Conservation (phyloP, 2,329 filamentous ascomycete genomes). For the Penicillium capsulatum region DNA sequence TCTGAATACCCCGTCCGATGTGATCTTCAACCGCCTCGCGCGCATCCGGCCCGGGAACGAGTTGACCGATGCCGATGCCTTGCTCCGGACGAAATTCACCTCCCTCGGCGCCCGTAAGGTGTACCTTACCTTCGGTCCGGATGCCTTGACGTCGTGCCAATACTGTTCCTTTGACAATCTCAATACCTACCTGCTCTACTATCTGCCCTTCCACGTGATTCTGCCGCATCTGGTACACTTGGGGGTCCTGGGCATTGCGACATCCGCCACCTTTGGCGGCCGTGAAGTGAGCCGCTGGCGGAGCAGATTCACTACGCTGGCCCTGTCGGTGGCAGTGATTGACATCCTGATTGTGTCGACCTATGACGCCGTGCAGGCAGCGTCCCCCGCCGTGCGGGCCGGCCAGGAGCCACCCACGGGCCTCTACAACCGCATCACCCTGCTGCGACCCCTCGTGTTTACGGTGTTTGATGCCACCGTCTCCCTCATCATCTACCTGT, state of each 20-base stretch:
- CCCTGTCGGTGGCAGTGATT: constrained; percentile 53
- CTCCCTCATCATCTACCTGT: constrained; percentile 66
- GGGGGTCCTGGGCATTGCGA: constrained; percentile 65
- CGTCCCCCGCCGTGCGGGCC: constrained; percentile 60
- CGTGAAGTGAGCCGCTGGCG: constrained; percentile 65
- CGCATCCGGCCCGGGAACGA: constrained; percentile 36
- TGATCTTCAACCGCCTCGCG: constrained; percentile 73
- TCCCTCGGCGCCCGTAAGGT: constrained; percentile 69
- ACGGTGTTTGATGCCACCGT: constrained; percentile 61
- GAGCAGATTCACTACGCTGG: constrained; percentile 61
- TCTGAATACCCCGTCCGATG: constrained; percentile 77
- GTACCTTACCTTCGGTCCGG: constrained; percentile 78
- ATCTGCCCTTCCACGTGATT: constrained; percentile 63
- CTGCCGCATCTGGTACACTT: constrained; percentile 79
- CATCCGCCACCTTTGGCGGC: constrained; percentile 63
- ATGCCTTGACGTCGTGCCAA: constrained; percentile 67
- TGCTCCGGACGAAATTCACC: constrained; percentile 64
- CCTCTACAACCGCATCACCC: constrained; percentile 45
- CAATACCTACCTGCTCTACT: constrained; percentile 72
- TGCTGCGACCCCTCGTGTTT: constrained; percentile 61
- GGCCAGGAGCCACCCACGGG: constrained; percentile 56
- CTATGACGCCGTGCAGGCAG: constrained; percentile 53
- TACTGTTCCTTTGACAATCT: constrained; percentile 74
- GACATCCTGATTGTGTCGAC: constrained; percentile 64
- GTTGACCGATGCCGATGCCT: constrained; percentile 55